A percentile compares a stretch with the other conserved stretches of the same genome.
Conservation (phyloP, 306 rosid genomes). For the Begonia fuchsioides region DNA sequence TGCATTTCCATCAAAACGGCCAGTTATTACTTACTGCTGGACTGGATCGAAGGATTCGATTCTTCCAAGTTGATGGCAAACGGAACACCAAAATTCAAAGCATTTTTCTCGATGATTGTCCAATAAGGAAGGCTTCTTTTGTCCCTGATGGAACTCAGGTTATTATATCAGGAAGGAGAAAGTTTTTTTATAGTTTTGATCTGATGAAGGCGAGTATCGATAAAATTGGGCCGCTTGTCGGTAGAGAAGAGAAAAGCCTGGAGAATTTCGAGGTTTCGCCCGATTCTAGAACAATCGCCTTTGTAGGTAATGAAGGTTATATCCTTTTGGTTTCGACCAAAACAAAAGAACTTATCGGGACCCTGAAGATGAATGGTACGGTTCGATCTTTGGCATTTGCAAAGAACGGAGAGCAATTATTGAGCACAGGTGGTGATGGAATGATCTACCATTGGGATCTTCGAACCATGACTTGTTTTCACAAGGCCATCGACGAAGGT, state of each 20-base stretch:
- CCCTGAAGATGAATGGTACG: slow-evolving; percentile 86
- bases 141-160: slow-evolving; percentile 88
- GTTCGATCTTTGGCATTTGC: slow-evolving; percentile 70
- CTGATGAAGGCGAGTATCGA: slow-evolving; percentile 65
- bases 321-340: slow-evolving; percentile 74
- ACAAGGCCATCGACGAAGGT: slow-evolving; percentile 50
- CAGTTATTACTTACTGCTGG: slow-evolving; percentile 80
- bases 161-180: slow-evolving; percentile 68
- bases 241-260: slow-evolving; percentile 90
- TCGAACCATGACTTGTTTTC: slow-evolving; percentile 64
- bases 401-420: slow-evolving; percentile 49
- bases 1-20: slow-evolving; percentile 73
- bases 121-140: slow-evolving; percentile 64
- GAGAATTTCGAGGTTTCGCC: slow-evolving; percentile 79
- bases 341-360: slow-evolving; percentile 69
- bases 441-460: slow-evolving; percentile 92
- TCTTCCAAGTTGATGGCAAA: slow-evolving; percentile 82
- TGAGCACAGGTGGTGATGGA: slow-evolving; percentile 83
- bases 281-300: slow-evolving; percentile 73
- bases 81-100: slow-evolving; percentile 75
- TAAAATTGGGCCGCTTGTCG: slow-evolving; percentile 77
- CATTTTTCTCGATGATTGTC: slow-evolving; percentile 75
- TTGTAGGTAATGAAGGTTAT: slow-evolving; percentile 83
- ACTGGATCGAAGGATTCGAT: slow-evolving; percentile 58
- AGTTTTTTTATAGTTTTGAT: slow-evolving; percentile 66